Evolutionary conservation across 192 early-diverging fungal genomes (phyloP).

Genomic region (Mortierella claussenii): DNA sequence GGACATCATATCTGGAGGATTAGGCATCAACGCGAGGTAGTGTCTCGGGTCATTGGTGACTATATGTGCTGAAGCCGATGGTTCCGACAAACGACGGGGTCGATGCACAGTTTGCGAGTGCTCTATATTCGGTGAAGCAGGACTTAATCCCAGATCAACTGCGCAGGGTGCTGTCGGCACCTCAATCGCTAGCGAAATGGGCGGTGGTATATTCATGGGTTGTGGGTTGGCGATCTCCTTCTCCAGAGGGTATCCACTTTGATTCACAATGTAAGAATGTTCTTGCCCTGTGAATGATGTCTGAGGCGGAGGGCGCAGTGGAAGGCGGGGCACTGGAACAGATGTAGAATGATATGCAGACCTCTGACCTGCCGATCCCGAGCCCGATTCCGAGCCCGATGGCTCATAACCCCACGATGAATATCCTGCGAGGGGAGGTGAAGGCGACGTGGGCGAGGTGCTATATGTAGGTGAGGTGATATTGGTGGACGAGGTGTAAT

Average conservation of each 20-base stretch:
- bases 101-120: neutral
- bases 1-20: neutral
- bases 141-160: constrained; percentile 29
- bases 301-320: neutral
- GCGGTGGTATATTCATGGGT: constrained; percentile 2
- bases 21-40: neutral
- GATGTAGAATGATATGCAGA: too few relatives aligned
- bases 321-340: too few relatives aligned
- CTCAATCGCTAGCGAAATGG: constrained; percentile 7
- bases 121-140: constrained; percentile 10
- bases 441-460: too few relatives aligned
- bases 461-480: too few relatives aligned
- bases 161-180: constrained; percentile 23
- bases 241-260: constrained; percentile 1
- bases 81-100: neutral
- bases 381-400: too few relatives aligned
- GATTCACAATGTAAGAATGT: neutral
- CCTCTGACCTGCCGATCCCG: too few relatives aligned
- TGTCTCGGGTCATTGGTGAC: neutral
- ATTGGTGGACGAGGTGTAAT: too few relatives aligned
- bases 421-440: too few relatives aligned
- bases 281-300: neutral
- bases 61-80: neutral
- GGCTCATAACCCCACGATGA: too few relatives aligned
- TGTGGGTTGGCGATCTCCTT: constrained; percentile 1